phyloP scores from a whole-genome alignment of 345 rosid species.

The Corymbia maculata region DNA sequence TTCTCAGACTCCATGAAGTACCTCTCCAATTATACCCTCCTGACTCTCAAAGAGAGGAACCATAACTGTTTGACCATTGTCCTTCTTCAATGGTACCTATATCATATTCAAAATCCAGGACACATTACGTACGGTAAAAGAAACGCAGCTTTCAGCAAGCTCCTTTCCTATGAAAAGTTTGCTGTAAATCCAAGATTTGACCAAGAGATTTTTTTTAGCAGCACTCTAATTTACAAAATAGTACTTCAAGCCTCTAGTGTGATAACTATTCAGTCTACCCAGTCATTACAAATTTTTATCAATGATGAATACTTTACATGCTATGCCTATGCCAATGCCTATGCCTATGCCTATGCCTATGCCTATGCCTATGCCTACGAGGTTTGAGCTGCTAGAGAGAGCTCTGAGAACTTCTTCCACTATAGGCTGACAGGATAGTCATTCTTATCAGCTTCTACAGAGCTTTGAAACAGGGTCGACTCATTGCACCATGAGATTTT shows the following conservation, averaged over 20 bases:
- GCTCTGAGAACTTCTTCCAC: neutral
- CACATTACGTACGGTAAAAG: neutral
- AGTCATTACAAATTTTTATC: neutral
- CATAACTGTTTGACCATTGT: conserved; percentile 37
- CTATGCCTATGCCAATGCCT: neutral
- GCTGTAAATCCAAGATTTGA: neutral
- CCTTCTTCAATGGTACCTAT: conserved; percentile 45
- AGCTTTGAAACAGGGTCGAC: neutral
- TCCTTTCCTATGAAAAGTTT: neutral
- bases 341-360: neutral
- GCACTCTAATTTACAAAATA: neutral
- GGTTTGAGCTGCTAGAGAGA: neutral
- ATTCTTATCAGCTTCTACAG: neutral
- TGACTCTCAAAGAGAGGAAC: conserved; percentile 51
- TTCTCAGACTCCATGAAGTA: neutral
- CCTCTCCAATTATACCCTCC: conserved; percentile 49
- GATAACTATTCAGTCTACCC: neutral
- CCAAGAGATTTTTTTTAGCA: neutral
- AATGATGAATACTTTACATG: neutral
- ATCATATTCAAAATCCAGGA: neutral
- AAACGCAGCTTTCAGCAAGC: neutral
- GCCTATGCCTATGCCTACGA: neutral
- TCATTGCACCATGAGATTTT: neutral
- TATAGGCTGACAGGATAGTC: neutral
- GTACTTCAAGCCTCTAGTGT: neutral